These are phyloP conservation scores for Penicillium malachiteum DNA, from an alignment of 495 filamentous ascomycete species.

Conservation along the genomic window DNA sequence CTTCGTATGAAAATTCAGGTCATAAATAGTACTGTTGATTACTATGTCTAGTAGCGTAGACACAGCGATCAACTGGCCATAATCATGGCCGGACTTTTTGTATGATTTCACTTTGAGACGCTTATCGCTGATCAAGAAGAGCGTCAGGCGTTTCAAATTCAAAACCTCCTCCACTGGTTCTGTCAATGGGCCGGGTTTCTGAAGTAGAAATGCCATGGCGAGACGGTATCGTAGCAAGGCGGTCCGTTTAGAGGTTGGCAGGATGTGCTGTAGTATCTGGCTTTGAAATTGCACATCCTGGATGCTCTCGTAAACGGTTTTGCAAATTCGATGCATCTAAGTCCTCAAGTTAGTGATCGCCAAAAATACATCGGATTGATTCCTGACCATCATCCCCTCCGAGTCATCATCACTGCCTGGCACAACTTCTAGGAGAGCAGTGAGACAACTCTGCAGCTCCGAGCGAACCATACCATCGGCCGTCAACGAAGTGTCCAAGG, in stretches of 20 bases:
- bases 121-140: slow-evolving; percentile 47
- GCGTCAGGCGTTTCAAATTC: slow-evolving; percentile 49
- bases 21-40: slow-evolving; percentile 60
- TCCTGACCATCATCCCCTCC: slow-evolving; percentile 33
- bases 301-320: slow-evolving; percentile 50
- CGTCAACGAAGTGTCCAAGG: slow-evolving; percentile 54
- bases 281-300: slow-evolving; percentile 54
- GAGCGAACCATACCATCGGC: slow-evolving; percentile 37
- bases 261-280: slow-evolving; percentile 58
- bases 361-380: background rate
- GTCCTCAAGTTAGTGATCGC: background rate
- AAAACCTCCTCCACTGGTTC: slow-evolving; percentile 45
- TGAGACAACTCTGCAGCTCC: slow-evolving; percentile 48
- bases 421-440: slow-evolving; percentile 37
- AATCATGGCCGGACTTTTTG: slow-evolving; percentile 58
- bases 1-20: slow-evolving; percentile 18
- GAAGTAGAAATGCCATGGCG: slow-evolving; percentile 67
- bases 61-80: slow-evolving; percentile 60
- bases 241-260: slow-evolving; percentile 51
- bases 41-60: slow-evolving; percentile 68
- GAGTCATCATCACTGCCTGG: slow-evolving; percentile 20
- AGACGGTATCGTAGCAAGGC: slow-evolving; percentile 69
- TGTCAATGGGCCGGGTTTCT: slow-evolving; percentile 45
- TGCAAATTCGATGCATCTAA: slow-evolving; percentile 55
- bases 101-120: slow-evolving; percentile 46